phyloP scores from a whole-genome alignment of 1,284 basidiomycete species.

The Thecaphora thlaspeos region DNA sequence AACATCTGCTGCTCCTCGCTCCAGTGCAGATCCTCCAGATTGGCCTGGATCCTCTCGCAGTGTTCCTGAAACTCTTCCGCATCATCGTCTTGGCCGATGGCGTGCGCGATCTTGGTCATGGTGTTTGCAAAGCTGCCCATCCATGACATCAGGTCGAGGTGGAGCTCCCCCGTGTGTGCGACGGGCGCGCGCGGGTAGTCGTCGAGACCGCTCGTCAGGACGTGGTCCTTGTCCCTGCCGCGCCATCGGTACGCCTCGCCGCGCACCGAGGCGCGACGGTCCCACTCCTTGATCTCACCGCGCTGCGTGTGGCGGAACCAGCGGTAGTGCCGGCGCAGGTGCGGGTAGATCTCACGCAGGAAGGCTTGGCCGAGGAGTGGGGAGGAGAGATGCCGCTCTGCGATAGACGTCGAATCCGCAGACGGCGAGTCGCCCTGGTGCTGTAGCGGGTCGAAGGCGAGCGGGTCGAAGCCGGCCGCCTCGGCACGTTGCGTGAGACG shows the following conservation, averaged over 20 bases:
- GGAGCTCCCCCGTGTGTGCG: conserved; percentile 84
- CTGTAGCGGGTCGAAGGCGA: conserved; percentile 8
- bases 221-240: conserved; percentile 80
- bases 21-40: conserved; percentile 93
- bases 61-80: conserved; percentile 71
- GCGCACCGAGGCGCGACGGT: conserved; percentile 74
- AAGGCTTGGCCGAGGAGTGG: conserved; percentile 65
- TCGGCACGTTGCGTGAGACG: conserved; percentile 63
- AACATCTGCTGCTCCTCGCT: conserved; percentile 84
- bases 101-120: conserved; percentile 47
- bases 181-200: conserved; percentile 82
- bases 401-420: too few relatives aligned
- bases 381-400: conserved; percentile 22
- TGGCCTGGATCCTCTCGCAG: conserved; percentile 75
- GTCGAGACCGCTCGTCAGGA: conserved; percentile 89
- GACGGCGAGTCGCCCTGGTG: conserved; percentile 6
- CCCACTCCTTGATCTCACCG: conserved; percentile 81
- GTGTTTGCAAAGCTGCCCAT: conserved; percentile 71
- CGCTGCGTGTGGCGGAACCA: conserved; percentile 93
- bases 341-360: conserved; percentile 75
- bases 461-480: conserved; percentile 14
- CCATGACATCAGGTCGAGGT: conserved; percentile 89
- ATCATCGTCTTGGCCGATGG: conserved; percentile 76
- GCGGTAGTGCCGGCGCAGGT: conserved; percentile 83
- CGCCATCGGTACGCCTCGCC: conserved; percentile 91